These are phyloP conservation scores for Clathrus columnatus DNA, from an alignment of 768 basidiomycete genomes.

Conservation along the genomic window DNA sequence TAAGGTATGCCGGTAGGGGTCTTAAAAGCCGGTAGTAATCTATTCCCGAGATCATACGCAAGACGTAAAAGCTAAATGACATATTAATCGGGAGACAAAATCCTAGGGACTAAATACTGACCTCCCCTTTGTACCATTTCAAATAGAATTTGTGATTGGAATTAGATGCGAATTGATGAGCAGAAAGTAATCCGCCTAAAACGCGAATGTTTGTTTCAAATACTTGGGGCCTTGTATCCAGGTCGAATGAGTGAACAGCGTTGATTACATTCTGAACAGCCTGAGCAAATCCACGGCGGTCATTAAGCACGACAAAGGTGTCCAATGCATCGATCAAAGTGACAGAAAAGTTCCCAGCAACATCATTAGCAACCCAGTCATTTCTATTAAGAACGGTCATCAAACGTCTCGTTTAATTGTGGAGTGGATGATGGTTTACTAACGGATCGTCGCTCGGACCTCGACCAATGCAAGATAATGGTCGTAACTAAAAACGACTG, in stretches of 20 bases:
- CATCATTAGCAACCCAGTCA: slow-evolving; percentile 82
- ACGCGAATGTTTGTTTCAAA: slow-evolving; percentile 96
- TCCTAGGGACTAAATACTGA: neutral
- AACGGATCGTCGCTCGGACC: slow-evolving; percentile 85
- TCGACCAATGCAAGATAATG: slow-evolving; percentile 76
- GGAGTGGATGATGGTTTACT: slow-evolving; percentile 22
- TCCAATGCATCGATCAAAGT: slow-evolving; percentile 81
- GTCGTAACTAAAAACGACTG: slow-evolving; percentile 54
- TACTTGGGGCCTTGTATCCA: slow-evolving; percentile 94
- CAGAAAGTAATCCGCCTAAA: slow-evolving; percentile 82
- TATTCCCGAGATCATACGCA: slow-evolving; percentile 79
- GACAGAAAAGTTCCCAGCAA: slow-evolving; percentile 87
- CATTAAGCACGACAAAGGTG: slow-evolving; percentile 80
- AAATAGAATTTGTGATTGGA: slow-evolving; percentile 60
- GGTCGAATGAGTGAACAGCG: slow-evolving; percentile 75
- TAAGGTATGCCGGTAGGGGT: slow-evolving; percentile 90
- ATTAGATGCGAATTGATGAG: slow-evolving; percentile 71
- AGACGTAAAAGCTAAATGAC: slow-evolving; percentile 44
- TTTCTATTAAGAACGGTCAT: slow-evolving; percentile 15
- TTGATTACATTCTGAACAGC: slow-evolving; percentile 76
- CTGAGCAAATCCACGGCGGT: slow-evolving; percentile 69
- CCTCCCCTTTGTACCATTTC: slow-evolving; percentile 75
- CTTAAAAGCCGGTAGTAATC: slow-evolving; percentile 84
- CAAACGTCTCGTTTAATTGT: slow-evolving; percentile 6
- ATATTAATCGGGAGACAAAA: neutral